Base-by-base conservation (phyloP, 2,329 filamentous ascomycete genomes). In the Colletotrichum spaethianum region DNA sequence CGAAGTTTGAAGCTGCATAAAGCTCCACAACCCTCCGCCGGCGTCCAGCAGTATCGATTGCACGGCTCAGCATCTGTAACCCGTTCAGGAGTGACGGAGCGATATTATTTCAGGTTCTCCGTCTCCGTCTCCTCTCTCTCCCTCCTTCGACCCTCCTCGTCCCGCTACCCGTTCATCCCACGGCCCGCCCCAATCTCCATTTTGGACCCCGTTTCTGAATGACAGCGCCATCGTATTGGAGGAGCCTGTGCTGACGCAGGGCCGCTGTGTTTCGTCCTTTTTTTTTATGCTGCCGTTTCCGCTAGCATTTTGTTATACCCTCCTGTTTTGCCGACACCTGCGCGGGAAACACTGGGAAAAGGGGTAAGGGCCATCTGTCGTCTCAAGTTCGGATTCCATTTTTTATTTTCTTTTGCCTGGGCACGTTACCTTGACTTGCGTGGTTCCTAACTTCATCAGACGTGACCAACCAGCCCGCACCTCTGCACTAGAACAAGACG, bases 151-250 rank as follows among this genome's bases (percentile, higher is more conserved):
- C 44, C 31, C 59, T 63, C 46, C 59, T 68, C 52, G 69, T 68
- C 52, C 68, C 67, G 67, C 55, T 67, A 26, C 18, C 31, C 31
- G 28, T 62, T 59, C 42, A 52, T 72, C 52, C 65, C 59, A 69
- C 70, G 70, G 59, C 38, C 70, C 44, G 60, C 60, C 65, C 70
- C 53, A 55, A 42, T 70, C 42, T 64, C 69, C 59, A 70, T 72
- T 48, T 60, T 55, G 26, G 26, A 23, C 65, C 62, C 66, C 70
- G 65, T 64, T 64, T 72, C 53, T 64, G 65, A 42, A 72, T 48
- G 53, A 70, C 59, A 72, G 65, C 53, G 60, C 31, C 52, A 72
- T 44, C 31, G 38, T 55, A 70, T 69, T 71, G 63, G 63, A 70
- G 62, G 62, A 67, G 67, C 50, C 38, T 7, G n/a, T 63, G 31